Conservation (phyloP, 2,329 filamentous ascomycete genomes). For the Nigrospora oryzae region DNA sequence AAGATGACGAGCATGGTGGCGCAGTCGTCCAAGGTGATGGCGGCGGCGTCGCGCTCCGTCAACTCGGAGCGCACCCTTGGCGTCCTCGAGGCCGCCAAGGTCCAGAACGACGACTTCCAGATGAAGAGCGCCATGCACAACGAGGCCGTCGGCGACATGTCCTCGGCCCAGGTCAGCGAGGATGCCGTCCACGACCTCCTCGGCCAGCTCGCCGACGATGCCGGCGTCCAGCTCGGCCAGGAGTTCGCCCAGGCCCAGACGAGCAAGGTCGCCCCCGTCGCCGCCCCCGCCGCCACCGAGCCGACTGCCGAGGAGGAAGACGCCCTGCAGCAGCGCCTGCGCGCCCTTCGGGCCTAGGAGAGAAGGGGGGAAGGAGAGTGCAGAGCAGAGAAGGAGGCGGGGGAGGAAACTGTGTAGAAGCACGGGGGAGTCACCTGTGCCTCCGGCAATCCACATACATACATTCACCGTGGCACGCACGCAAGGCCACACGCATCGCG, state of each 20-base stretch:
- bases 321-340: conserved; percentile 54
- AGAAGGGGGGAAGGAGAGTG: conserved; percentile 2
- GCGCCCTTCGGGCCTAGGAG: conserved; percentile 45
- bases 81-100: conserved; percentile 52
- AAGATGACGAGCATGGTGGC: conserved; percentile 58
- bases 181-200: conserved; percentile 83
- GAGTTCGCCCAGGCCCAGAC: conserved; percentile 57
- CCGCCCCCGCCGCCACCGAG: conserved; percentile 43
- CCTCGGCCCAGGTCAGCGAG: conserved; percentile 62
- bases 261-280: conserved; percentile 46
- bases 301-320: conserved; percentile 75
- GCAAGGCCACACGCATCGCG: too few species aligned
- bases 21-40: conserved; percentile 50
- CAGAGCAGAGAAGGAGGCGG: neutral
- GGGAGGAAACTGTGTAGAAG: neutral
- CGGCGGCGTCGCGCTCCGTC: conserved; percentile 46
- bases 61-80: conserved; percentile 54
- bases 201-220: conserved; percentile 79
- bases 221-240: conserved; percentile 71
- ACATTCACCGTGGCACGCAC: too few species aligned
- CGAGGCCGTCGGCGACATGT: conserved; percentile 73
- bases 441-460: too few species aligned
- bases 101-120: conserved; percentile 56
- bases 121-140: conserved; percentile 71
- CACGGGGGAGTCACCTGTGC: neutral